Evolutionary conservation across 2,329 filamentous ascomycete species (phyloP).

Genomic region (Curvularia sp.): DNA sequence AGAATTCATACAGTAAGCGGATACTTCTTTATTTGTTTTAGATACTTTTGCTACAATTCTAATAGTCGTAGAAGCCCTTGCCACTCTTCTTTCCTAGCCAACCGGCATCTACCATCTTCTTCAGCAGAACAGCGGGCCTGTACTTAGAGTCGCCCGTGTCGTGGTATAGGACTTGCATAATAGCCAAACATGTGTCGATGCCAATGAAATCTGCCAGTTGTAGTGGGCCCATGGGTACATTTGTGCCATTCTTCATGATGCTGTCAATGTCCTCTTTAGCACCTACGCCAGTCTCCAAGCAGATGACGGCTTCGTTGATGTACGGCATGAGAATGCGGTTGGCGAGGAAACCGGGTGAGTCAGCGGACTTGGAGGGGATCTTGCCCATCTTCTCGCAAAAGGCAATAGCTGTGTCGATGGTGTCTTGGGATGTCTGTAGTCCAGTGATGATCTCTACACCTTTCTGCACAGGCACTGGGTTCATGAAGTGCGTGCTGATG

Average conservation of each 20-base stretch:
- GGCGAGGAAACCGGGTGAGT: slow-evolving; percentile 91
- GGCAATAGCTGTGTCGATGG: slow-evolving; percentile 79
- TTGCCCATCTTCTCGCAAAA: slow-evolving; percentile 96
- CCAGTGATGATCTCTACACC: slow-evolving; percentile 97
- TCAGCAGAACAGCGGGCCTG: slow-evolving; percentile 81
- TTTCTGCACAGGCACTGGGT: slow-evolving; percentile 95
- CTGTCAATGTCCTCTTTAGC: slow-evolving; percentile 89
- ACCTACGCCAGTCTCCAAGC: slow-evolving; percentile 91
- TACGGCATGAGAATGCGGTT: slow-evolving; percentile 99
- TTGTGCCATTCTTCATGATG: slow-evolving; percentile 99
- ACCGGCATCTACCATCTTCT: slow-evolving; percentile 96
- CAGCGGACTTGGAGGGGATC: slow-evolving; percentile 83
- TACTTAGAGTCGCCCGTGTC: slow-evolving; percentile 98
- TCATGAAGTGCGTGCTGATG: slow-evolving; percentile 98
- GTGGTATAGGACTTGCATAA: slow-evolving; percentile 92
- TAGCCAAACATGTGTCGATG: slow-evolving; percentile 91
- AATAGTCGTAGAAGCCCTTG: slow-evolving; percentile 92
- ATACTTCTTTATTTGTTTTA: neutral
- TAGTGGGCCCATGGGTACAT: slow-evolving; percentile 96
- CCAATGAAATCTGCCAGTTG: slow-evolving; percentile 97
- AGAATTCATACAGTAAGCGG: neutral
- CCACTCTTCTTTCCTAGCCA: slow-evolving; percentile 98
- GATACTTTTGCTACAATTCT: neutral
- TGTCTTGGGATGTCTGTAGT: slow-evolving; percentile 84
- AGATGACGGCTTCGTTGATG: slow-evolving; percentile 97